Evolutionary conservation across 176 grass and related monocot species (phyloP).

Genomic region (Carex parvula): DNA sequence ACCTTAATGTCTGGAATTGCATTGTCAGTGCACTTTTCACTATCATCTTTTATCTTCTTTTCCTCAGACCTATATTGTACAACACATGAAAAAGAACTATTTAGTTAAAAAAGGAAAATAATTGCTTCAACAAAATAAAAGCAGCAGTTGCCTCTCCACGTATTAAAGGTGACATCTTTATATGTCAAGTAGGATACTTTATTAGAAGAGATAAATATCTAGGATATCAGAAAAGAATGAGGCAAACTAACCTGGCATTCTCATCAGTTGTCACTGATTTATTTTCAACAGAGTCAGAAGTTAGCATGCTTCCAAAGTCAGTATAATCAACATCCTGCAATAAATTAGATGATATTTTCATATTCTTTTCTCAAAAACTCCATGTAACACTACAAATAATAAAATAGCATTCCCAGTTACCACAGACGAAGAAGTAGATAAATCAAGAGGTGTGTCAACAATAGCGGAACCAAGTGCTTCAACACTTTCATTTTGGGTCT

Average conservation of each 20-base stretch:
- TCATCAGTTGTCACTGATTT: constrained; percentile 13
- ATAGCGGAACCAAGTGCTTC: constrained; percentile 1
- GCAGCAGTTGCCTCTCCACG: not conserved
- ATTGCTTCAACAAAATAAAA: constrained; percentile 8
- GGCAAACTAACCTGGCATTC: not conserved
- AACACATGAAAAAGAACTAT: not conserved
- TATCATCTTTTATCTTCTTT: constrained; percentile 20
- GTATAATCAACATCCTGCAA: constrained; percentile 20
- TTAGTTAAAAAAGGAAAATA: not conserved
- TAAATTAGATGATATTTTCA: not conserved
- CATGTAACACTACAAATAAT: not conserved
- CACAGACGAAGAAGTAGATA: constrained; percentile 34
- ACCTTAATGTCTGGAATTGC: constrained; percentile 11
- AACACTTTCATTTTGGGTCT: not conserved
- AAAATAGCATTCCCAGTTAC: constrained; percentile 18
- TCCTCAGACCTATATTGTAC: constrained; percentile 11
- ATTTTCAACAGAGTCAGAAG: constrained; percentile 4
- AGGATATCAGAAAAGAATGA: not conserved
- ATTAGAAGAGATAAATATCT: not conserved
- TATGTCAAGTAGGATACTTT: not conserved
- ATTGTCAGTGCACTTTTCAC: not conserved
- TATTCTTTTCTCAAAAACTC: constrained; percentile 12
- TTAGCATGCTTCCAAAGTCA: not conserved
- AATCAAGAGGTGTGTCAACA: constrained; percentile 13
- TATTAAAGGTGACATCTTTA: not conserved